These are phyloP conservation scores for Thozetella sp. DNA, from an alignment of 495 filamentous ascomycete genomes.

Conservation along the genomic window DNA sequence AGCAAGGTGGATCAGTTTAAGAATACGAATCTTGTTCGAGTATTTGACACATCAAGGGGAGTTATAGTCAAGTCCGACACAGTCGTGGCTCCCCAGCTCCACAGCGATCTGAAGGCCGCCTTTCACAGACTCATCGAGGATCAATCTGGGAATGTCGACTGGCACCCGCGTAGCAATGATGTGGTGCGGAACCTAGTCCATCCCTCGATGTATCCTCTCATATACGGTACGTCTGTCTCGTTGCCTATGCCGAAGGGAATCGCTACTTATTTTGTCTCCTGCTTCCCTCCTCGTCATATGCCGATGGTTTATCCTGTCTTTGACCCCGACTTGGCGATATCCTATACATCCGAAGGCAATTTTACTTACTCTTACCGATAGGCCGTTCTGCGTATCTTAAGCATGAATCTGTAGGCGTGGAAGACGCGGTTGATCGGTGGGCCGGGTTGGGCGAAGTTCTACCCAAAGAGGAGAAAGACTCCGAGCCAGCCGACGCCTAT, in stretches of 20 bases:
- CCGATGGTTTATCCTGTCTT: no score
- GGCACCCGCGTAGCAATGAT: constrained; percentile 56
- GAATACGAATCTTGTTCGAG: constrained; percentile 31
- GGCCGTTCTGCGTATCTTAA: constrained; percentile 27
- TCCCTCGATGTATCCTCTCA: constrained; percentile 62
- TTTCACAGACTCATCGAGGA: constrained; percentile 38
- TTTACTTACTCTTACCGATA: no score
- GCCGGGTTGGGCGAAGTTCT: constrained; percentile 26
- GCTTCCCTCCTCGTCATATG: neutral
- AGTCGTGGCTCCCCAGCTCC: constrained; percentile 18
- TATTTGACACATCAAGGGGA: constrained; percentile 22
- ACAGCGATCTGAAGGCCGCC: constrained; percentile 11
- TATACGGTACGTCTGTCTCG: constrained; percentile 39
- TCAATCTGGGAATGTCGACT: constrained; percentile 50
- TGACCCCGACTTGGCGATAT: no score
- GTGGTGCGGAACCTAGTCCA: constrained; percentile 64
- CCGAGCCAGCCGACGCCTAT: constrained; percentile 18
- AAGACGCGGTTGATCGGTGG: constrained; percentile 29
- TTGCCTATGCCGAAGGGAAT: no score
- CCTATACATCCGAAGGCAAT: no score
- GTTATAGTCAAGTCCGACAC: constrained; percentile 27
- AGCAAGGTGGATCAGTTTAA: constrained; percentile 39
- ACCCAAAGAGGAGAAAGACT: constrained; percentile 12
- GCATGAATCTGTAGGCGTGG: constrained; percentile 28
- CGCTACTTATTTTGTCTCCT: no score